These are phyloP conservation scores for Dryas octopetala DNA, from an alignment of 306 rosid species.

Conservation along the genomic window DNA sequence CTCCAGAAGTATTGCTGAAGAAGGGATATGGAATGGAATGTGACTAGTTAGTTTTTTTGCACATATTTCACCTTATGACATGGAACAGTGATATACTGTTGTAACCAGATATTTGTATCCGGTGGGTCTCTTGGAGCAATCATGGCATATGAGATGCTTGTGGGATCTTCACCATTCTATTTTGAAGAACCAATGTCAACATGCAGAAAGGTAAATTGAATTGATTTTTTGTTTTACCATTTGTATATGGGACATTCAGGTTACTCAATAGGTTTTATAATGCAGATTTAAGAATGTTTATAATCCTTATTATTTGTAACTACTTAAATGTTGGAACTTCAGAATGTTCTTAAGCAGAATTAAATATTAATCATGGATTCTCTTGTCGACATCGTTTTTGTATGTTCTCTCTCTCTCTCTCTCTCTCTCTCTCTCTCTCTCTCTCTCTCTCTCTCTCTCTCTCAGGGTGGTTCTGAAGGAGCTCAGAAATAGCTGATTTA, in stretches of 20 bases:
- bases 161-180: slow-evolving; percentile 85
- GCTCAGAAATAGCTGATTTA: too few relatives aligned
- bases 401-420: background rate
- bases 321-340: background rate
- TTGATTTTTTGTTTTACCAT: background rate
- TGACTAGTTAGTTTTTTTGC: slow-evolving; percentile 58
- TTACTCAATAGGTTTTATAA: background rate
- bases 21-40: slow-evolving; percentile 46
- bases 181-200: slow-evolving; percentile 84
- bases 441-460: too few relatives aligned
- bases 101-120: slow-evolving; percentile 25
- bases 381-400: background rate
- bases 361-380: background rate
- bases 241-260: background rate
- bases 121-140: slow-evolving; percentile 96
- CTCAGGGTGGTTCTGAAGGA: too few relatives aligned
- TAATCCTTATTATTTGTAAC: background rate
- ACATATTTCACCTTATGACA: background rate
- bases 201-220: slow-evolving; percentile 68
- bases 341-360: background rate
- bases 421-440: background rate
- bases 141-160: slow-evolving; percentile 86
- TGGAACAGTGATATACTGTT: slow-evolving; percentile 3
- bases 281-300: background rate
- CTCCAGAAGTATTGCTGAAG: slow-evolving; percentile 46